These are phyloP conservation scores for Leucogyrophana mollusca DNA, from an alignment of 768 basidiomycete genomes.

Conservation along the genomic window DNA sequence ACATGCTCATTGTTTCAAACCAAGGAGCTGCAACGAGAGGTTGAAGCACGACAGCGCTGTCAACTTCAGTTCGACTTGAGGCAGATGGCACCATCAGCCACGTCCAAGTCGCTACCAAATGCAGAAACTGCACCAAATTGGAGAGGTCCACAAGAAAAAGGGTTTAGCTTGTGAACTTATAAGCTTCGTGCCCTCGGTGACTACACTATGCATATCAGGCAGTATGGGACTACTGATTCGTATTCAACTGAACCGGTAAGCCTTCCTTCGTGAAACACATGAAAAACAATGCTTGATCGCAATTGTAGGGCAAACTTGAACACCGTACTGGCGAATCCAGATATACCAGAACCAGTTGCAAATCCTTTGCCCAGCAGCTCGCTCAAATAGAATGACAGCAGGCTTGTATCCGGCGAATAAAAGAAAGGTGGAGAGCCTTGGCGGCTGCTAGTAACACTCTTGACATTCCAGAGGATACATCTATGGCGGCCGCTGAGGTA, in stretches of 20 bases:
- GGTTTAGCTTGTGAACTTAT: neutral
- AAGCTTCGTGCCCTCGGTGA: neutral
- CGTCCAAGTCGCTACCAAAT: neutral
- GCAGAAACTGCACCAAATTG: neutral
- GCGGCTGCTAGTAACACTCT: neutral
- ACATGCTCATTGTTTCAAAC: neutral
- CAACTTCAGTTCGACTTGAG: neutral
- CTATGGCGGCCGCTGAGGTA: neutral
- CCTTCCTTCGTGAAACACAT: slow-evolving; percentile 2
- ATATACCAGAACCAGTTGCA: too few species aligned
- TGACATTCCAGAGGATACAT: neutral
- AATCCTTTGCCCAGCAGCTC: too few species aligned
- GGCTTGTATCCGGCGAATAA: too few species aligned
- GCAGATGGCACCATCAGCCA: neutral
- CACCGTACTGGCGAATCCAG: too few species aligned
- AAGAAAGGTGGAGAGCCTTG: too few species aligned
- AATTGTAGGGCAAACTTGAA: slow-evolving; percentile 21
- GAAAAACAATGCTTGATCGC: slow-evolving; percentile 22
- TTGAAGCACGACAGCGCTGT: neutral
- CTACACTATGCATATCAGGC: neutral
- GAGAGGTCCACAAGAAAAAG: neutral
- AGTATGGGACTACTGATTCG: neutral
- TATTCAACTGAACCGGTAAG: slow-evolving; percentile 1
- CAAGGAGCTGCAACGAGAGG: neutral
- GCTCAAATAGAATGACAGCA: too few species aligned